Evolutionary conservation across 1,284 basidiomycete species (phyloP).

Genomic region (Tylopilus sp.): DNA sequence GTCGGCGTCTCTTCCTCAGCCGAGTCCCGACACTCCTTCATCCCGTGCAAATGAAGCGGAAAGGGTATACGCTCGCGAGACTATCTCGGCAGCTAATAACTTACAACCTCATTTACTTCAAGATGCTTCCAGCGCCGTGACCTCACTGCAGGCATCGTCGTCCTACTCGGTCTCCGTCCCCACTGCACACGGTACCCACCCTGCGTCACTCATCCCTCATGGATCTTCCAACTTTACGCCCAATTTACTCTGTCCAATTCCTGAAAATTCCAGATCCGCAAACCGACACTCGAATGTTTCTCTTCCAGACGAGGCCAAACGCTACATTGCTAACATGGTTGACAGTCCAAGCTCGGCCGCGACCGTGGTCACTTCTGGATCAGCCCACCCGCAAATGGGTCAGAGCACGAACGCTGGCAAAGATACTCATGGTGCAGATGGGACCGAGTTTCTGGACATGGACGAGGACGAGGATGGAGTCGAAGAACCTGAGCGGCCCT

Average conservation of each 20-base stretch:
- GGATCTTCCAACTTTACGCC: slow-evolving; percentile 26
- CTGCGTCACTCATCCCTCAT: slow-evolving; percentile 21
- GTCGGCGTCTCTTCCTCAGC: slow-evolving; percentile 32
- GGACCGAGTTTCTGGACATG: slow-evolving; percentile 53
- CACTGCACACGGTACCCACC: slow-evolving; percentile 7
- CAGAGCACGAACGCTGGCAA: background rate
- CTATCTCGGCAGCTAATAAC: background rate
- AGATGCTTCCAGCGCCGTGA: slow-evolving; percentile 3
- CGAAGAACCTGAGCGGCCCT: slow-evolving; percentile 23
- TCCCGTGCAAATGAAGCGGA: slow-evolving; percentile 15
- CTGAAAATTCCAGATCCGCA: slow-evolving; percentile 28
- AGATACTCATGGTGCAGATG: slow-evolving; percentile 14
- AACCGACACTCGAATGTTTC: slow-evolving; percentile 61
- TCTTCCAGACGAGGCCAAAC: slow-evolving; percentile 68
- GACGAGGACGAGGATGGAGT: slow-evolving; percentile 44
- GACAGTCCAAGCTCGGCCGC: slow-evolving; percentile 45
- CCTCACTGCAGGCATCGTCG: slow-evolving; percentile 8
- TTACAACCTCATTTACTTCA: slow-evolving; percentile 7
- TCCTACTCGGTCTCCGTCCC: background rate
- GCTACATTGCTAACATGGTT: slow-evolving; percentile 62
- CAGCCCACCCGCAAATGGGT: background rate
- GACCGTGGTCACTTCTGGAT: background rate
- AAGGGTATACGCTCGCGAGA: slow-evolving; percentile 1
- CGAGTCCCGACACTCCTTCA: slow-evolving; percentile 23
- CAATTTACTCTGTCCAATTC: slow-evolving; percentile 26